These are phyloP conservation scores for Hyphopichia buzzinii DNA, from an alignment of 1,139 yeast species.

Conservation along the genomic window DNA sequence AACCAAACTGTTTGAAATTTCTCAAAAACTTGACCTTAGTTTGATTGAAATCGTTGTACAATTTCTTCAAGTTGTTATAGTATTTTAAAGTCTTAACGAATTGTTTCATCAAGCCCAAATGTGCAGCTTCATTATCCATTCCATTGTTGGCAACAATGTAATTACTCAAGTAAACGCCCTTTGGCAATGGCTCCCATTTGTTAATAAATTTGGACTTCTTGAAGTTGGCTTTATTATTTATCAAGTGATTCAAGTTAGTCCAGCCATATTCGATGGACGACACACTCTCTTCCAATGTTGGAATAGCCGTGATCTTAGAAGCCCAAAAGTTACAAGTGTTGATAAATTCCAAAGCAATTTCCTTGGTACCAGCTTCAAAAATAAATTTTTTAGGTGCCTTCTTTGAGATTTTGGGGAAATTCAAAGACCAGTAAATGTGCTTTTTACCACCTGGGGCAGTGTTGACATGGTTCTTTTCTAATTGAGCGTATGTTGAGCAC, in stretches of 20 bases:
- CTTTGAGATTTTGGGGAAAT: constrained; percentile 38
- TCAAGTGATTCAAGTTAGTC: constrained; percentile 48
- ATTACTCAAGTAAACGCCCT: constrained; percentile 43
- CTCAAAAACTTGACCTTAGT: constrained; percentile 30
- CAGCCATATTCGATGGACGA: constrained; percentile 84
- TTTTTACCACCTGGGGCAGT: constrained; percentile 11
- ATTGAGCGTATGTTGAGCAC: constrained; percentile 48
- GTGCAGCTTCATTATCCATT: constrained; percentile 23
- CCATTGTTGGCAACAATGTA: constrained; percentile 23
- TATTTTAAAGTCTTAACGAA: constrained; percentile 44
- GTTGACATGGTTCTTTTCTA: constrained; percentile 25
- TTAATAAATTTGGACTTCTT: constrained; percentile 34
- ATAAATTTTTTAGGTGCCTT: constrained; percentile 37
- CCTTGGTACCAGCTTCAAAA: constrained; percentile 63
- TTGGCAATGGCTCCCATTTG: constrained; percentile 44
- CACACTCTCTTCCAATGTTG: constrained; percentile 58
- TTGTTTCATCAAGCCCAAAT: constrained; percentile 47
- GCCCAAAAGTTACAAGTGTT: constrained; percentile 91
- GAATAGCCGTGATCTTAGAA: constrained; percentile 77
- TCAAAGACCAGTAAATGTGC: constrained; percentile 30
- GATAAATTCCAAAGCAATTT: constrained; percentile 69
- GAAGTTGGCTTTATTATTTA: constrained; percentile 28
- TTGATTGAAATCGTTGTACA: constrained; percentile 34
- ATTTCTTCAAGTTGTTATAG: constrained; percentile 39
- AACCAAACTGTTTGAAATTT: constrained; percentile 23